phyloP scores from a whole-genome alignment of 75 land plant genomes.

The Pseudotsuga menziesii region DNA sequence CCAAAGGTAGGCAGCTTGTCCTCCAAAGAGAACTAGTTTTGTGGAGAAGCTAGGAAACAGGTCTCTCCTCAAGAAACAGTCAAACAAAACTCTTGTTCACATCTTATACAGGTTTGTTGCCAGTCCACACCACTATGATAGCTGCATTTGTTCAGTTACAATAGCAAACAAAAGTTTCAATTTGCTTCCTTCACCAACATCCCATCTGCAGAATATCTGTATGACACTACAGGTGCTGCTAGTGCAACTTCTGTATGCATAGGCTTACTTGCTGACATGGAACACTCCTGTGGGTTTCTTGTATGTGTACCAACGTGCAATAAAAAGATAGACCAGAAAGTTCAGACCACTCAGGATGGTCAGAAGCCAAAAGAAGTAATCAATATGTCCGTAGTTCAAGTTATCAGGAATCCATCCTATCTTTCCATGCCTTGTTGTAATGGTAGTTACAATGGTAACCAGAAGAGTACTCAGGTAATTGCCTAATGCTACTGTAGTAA shows the following conservation, averaged over 20 bases:
- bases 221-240: too few relatives aligned
- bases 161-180: too few relatives aligned
- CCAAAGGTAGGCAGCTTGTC: too few relatives aligned
- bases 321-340: slow-evolving; percentile 28
- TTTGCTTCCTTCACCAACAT: too few relatives aligned
- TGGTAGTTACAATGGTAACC: slow-evolving; percentile 49
- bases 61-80: too few relatives aligned
- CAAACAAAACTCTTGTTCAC: too few relatives aligned
- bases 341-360: slow-evolving; percentile 56
- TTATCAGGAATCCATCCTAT: slow-evolving; percentile 81
- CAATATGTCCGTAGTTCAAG: slow-evolving; percentile 70
- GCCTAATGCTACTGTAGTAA: slow-evolving; percentile 62
- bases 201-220: too few relatives aligned
- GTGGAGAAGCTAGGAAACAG: too few relatives aligned
- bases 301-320: slow-evolving; percentile 46
- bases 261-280: neutral
- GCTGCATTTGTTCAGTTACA: too few relatives aligned
- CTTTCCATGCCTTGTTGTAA: slow-evolving; percentile 43
- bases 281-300: slow-evolving; percentile 23
- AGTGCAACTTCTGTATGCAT: neutral
- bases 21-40: too few relatives aligned
- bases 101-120: too few relatives aligned
- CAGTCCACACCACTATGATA: too few relatives aligned
- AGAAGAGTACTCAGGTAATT: slow-evolving; percentile 65
- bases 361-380: slow-evolving; percentile 73